Evolutionary conservation across 2,329 filamentous ascomycete species (phyloP).

Genomic region (Pestalotiopsis sp.): DNA sequence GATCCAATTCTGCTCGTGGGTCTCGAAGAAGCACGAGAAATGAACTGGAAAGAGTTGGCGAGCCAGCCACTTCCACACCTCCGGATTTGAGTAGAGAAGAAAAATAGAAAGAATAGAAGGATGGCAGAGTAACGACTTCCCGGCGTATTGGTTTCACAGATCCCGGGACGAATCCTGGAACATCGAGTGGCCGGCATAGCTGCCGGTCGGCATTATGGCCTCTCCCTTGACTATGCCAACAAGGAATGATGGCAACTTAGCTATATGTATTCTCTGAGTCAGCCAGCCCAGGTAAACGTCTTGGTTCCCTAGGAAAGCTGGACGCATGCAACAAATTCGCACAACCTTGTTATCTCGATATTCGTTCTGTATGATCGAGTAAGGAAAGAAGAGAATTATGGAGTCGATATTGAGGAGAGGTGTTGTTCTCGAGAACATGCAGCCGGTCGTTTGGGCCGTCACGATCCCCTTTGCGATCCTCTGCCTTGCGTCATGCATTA

Average conservation of each 20-base stretch:
- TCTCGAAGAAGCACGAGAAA: not conserved
- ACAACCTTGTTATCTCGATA: not conserved
- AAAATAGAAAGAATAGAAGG: not conserved
- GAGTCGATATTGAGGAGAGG: not conserved
- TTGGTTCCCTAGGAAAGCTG: not conserved
- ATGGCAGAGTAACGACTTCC: not conserved
- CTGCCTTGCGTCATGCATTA: not conserved
- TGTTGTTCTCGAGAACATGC: conserved; percentile 1
- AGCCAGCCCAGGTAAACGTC: not conserved
- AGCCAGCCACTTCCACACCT: not conserved
- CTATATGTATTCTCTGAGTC: not conserved
- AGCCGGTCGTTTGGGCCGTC: not conserved
- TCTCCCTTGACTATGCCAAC: not conserved
- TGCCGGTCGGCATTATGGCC: not conserved
- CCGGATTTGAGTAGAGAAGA: not conserved
- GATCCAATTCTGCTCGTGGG: not conserved
- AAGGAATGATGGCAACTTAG: not conserved
- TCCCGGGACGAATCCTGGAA: not conserved
- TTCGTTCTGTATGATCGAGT: not conserved
- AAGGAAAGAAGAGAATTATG: not conserved
- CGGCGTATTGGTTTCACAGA: not conserved
- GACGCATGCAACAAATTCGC: not conserved
- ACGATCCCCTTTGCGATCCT: not conserved
- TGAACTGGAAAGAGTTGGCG: not conserved
- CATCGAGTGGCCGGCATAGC: not conserved